These are phyloP conservation scores for Pulveroboletus sp. DNA, from an alignment of 1,284 basidiomycete genomes.

Conservation along the genomic window DNA sequence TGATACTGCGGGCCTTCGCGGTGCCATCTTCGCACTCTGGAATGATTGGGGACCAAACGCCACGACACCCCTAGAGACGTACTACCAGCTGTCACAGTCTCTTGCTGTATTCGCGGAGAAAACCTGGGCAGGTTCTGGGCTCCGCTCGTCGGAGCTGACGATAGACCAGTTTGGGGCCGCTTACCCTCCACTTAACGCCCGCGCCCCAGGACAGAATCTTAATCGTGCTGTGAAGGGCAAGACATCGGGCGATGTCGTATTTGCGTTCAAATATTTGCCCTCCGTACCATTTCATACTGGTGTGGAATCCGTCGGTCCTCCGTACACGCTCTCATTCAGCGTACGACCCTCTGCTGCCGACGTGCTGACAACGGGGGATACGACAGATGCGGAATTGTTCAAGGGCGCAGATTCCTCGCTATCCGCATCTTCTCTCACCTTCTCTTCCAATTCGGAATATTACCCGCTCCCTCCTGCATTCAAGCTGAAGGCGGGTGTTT, in stretches of 20 bases:
- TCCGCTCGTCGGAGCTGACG: conserved; percentile 33
- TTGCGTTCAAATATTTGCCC: conserved; percentile 24
- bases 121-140: conserved; percentile 39
- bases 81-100: conserved; percentile 40
- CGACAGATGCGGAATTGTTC: conserved; percentile 32
- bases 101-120: conserved; percentile 41
- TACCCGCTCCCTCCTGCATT: conserved; percentile 39
- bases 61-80: conserved; percentile 42
- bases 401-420: conserved; percentile 41
- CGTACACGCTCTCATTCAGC: conserved; percentile 45
- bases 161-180: conserved; percentile 33
- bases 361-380: conserved; percentile 12
- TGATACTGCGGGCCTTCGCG: conserved; percentile 31
- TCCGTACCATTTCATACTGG: conserved; percentile 30
- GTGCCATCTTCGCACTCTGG: conserved; percentile 42
- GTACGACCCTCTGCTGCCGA: conserved; percentile 25
- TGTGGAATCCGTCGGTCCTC: conserved; percentile 45
- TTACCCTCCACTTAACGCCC: conserved; percentile 36
- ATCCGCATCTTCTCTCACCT: conserved; percentile 42
- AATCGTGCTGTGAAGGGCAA: conserved; percentile 34
- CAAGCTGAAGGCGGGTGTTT: conserved; percentile 32
- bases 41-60: conserved; percentile 45
- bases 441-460: conserved; percentile 41
- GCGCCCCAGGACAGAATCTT: conserved; percentile 41
- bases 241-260: conserved; percentile 26